A percentile compares a stretch with the other conserved stretches of the same genome.
Conservation (phyloP, 2,329 filamentous ascomycete species). For the Paraphoma sp. region DNA sequence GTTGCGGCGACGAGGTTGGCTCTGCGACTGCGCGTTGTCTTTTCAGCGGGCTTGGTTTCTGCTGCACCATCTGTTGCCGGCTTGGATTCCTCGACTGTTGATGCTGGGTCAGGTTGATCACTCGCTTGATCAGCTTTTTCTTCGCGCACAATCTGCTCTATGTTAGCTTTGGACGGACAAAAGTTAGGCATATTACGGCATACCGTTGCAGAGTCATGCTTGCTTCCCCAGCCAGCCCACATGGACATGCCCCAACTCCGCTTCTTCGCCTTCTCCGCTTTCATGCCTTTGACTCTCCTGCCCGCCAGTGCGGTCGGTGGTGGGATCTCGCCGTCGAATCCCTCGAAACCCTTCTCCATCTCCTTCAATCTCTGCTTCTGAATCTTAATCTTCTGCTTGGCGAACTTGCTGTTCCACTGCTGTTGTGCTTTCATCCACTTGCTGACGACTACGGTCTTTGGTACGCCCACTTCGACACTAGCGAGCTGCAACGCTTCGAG, state of each 20-base stretch:
- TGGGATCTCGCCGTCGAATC: conserved; percentile 75
- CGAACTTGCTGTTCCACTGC: conserved; percentile 76
- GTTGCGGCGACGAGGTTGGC: conserved; percentile 6
- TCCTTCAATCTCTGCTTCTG: conserved; percentile 78
- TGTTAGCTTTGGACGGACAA: neutral
- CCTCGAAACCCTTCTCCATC: conserved; percentile 72
- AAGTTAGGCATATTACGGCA: neutral
- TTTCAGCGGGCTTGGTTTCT: conserved; percentile 7
- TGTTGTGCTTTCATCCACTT: conserved; percentile 82
- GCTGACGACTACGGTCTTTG: conserved; percentile 78
- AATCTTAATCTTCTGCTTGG: conserved; percentile 71
- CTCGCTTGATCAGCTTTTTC: conserved; percentile 36
- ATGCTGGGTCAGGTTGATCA: conserved; percentile 31
- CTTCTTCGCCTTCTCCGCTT: conserved; percentile 60
- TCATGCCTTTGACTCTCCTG: conserved; percentile 61
- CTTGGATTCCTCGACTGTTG: conserved; percentile 20
- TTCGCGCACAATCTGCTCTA: conserved; percentile 41
- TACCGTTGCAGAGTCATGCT: conserved; percentile 81
- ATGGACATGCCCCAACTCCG: conserved; percentile 79
- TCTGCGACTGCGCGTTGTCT: conserved; percentile 12
- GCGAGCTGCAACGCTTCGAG: conserved; percentile 71
- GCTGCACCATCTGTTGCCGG: conserved; percentile 45
- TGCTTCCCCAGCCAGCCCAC: conserved; percentile 89
- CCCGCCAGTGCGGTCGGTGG: conserved; percentile 85
- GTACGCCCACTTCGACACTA: conserved; percentile 72